Conservation (phyloP, 1,284 basidiomycete species). For the Ganoderma lingzhi region DNA sequence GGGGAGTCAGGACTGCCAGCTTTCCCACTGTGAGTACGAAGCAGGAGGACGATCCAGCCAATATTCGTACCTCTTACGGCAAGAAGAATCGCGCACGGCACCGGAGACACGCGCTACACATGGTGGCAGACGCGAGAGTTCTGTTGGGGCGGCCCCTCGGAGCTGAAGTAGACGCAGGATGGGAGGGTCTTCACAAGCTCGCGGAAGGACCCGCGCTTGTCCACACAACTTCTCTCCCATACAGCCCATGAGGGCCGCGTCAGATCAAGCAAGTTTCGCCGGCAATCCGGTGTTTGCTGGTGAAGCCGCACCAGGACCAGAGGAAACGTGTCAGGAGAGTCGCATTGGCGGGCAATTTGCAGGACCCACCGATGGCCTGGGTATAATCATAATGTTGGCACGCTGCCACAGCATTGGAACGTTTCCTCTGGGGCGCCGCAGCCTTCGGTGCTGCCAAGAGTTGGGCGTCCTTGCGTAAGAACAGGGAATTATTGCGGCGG, state of each 20-base stretch:
- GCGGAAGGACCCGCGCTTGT: slow-evolving; percentile 13
- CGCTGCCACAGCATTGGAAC: background rate
- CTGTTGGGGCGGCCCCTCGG: slow-evolving; percentile 12
- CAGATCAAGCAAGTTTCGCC: slow-evolving; percentile 26
- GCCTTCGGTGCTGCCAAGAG: background rate
- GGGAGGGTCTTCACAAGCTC: too few relatives aligned
- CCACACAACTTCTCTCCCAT: slow-evolving; percentile 25
- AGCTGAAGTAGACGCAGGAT: slow-evolving; percentile 19
- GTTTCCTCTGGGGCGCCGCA: background rate
- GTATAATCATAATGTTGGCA: too few relatives aligned
- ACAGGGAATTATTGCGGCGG: background rate
- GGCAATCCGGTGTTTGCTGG: slow-evolving; percentile 24
- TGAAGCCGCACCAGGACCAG: slow-evolving; percentile 20
- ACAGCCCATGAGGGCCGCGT: slow-evolving; percentile 22
- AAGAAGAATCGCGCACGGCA: slow-evolving; percentile 21
- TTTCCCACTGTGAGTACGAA: slow-evolving; percentile 34
- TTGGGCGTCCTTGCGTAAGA: too few relatives aligned
- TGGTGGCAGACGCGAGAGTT: background rate
- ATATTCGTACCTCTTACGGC: slow-evolving; percentile 22
- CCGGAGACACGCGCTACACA: slow-evolving; percentile 20
- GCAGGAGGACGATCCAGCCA: slow-evolving; percentile 11
- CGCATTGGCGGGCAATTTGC: background rate
- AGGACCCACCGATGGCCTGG: background rate
- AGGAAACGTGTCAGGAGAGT: slow-evolving; percentile 1
- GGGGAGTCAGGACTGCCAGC: background rate